Evolutionary conservation across 2,329 filamentous ascomycete species (phyloP).

Genomic region (Cladosporium cucumerinum): DNA sequence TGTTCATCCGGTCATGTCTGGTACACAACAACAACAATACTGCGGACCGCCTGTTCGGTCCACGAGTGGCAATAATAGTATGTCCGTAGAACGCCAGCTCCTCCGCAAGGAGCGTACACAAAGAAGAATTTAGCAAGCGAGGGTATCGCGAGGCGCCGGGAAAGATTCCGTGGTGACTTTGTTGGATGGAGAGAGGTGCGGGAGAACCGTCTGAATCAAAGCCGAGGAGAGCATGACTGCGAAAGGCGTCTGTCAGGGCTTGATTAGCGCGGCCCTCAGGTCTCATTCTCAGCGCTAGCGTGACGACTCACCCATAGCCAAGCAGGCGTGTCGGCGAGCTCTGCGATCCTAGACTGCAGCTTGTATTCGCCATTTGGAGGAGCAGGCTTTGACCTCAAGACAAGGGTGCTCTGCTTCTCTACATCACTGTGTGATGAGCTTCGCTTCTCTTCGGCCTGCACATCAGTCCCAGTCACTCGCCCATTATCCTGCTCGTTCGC

Average conservation of each 20-base stretch:
- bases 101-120: not conserved
- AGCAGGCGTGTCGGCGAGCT: not conserved
- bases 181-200: not conserved
- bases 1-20: slow-evolving; percentile 12
- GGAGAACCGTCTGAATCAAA: slow-evolving; percentile 3
- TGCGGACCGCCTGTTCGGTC: not conserved
- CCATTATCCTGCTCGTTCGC: not conserved
- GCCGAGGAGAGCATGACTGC: slow-evolving; percentile 5
- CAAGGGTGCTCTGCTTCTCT: not conserved
- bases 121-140: slow-evolving; percentile 8
- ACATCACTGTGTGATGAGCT: not conserved
- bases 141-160: not conserved
- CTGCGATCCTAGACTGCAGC: not conserved
- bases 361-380: not conserved
- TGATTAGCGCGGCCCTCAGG: not conserved
- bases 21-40: slow-evolving; percentile 1
- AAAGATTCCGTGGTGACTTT: not conserved
- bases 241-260: not conserved
- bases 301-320: slow-evolving; percentile 2
- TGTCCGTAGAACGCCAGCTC: not conserved
- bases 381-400: not conserved
- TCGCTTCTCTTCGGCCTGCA: not conserved
- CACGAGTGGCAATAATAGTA: not conserved
- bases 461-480: not conserved
- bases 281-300: not conserved